A percentile compares a stretch with the other conserved stretches of the same genome.
Evolutionary conservation across 495 filamentous ascomycete genomes (phyloP).

Genomic region (Hypoxylon perforatum): DNA sequence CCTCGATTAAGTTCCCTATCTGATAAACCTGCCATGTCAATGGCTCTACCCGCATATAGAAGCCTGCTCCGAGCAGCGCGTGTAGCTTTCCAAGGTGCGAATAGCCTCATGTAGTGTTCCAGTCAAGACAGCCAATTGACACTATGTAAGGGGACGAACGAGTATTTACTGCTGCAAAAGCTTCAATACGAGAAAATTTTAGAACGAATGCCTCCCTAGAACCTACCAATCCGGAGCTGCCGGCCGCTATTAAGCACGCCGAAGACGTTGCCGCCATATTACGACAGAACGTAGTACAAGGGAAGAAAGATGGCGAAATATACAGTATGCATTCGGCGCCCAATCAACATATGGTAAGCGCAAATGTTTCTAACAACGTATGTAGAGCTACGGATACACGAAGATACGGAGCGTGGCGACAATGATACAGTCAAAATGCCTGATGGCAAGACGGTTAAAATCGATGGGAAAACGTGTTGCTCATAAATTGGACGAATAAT

Average conservation of each 20-base stretch:
- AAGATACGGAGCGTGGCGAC: conserved; percentile 89
- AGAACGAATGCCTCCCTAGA: conserved; percentile 68
- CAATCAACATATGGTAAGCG: neutral
- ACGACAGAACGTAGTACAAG: conserved; percentile 88
- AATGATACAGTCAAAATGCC: conserved; percentile 84
- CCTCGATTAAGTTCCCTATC: neutral
- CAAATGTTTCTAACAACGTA: conserved; percentile 13
- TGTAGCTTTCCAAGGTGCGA: conserved; percentile 82
- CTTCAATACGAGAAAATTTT: conserved; percentile 77
- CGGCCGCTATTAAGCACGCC: conserved; percentile 74
- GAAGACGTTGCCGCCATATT: conserved; percentile 85
- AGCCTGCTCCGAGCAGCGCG: conserved; percentile 83
- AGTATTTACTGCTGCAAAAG: conserved; percentile 74
- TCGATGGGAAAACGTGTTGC: conserved; percentile 60
- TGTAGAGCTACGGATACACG: conserved; percentile 85
- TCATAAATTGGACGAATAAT: conserved; percentile 45
- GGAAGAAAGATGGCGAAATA: conserved; percentile 67
- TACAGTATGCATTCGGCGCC: conserved; percentile 69
- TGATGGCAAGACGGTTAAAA: conserved; percentile 53
- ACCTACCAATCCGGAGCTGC: conserved; percentile 61
- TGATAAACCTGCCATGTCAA: conserved; percentile 41
- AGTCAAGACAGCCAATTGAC: neutral
- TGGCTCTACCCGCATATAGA: conserved; percentile 84
- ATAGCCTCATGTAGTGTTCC: neutral
- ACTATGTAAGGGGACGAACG: conserved; percentile 68